Conservation (phyloP, 441 rosid genomes). For the Pelargonium fulgidum region DNA sequence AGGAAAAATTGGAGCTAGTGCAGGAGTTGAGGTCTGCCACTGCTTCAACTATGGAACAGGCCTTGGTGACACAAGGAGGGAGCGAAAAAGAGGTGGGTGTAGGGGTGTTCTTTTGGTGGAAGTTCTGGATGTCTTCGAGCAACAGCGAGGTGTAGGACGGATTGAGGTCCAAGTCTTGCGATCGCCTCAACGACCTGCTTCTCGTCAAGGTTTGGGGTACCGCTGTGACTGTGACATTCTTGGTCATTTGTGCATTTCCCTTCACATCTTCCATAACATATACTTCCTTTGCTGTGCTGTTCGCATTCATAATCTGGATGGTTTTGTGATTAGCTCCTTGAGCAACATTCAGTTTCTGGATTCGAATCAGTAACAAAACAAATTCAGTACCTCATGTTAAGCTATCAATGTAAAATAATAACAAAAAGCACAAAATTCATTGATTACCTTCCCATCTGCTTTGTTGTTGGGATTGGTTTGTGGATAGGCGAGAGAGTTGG, state of each 20-base stretch:
- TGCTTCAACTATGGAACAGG: slow-evolving; percentile 78
- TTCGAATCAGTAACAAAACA: slow-evolving; percentile 4
- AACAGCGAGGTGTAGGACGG: slow-evolving; percentile 57
- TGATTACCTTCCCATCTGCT: slow-evolving; percentile 13
- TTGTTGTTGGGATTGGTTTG: neutral
- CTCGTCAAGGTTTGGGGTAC: slow-evolving; percentile 36
- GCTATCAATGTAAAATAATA: too few species aligned
- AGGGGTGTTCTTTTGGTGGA: slow-evolving; percentile 47
- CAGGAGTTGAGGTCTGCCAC: slow-evolving; percentile 78
- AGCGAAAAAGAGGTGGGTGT: slow-evolving; percentile 29
- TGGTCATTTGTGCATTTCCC: slow-evolving; percentile 18
- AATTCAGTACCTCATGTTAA: neutral
- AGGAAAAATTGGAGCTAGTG: slow-evolving; percentile 40
- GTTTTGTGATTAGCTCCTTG: slow-evolving; percentile 29
- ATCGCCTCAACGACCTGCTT: slow-evolving; percentile 63
- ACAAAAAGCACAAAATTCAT: neutral
- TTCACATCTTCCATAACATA: slow-evolving; percentile 37
- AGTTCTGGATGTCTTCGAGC: slow-evolving; percentile 80
- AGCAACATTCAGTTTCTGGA: slow-evolving; percentile 32
- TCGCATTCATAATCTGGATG: slow-evolving; percentile 16
- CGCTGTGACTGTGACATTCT: slow-evolving; percentile 8
- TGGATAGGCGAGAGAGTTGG: slow-evolving; percentile 8
- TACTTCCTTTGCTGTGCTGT: slow-evolving; percentile 25
- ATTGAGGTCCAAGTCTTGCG: slow-evolving; percentile 50
- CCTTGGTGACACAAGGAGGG: slow-evolving; percentile 65